Percentiles rank a stretch among this genome's conserved stretches.
These are phyloP conservation scores for Yamadazyma olivae DNA, from an alignment of 805 yeast genomes.

Conservation along the genomic window DNA sequence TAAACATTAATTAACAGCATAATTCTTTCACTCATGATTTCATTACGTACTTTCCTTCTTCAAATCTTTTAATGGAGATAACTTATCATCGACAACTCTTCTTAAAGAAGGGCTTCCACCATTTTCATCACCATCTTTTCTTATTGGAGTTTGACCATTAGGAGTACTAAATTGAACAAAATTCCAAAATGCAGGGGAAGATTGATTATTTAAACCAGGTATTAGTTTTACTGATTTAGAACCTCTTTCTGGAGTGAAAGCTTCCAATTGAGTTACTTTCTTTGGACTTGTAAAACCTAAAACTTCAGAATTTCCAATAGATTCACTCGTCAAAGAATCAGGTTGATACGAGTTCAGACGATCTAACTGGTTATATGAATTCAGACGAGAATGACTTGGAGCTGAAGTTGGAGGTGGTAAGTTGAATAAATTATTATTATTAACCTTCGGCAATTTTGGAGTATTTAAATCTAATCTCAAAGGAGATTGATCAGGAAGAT, in stretches of 20 bases:
- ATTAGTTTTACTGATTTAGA: slow-evolving; percentile 25
- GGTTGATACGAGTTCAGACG: slow-evolving; percentile 10
- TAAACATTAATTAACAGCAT: background rate
- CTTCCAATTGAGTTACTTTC: slow-evolving; percentile 39
- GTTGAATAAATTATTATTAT: slow-evolving; percentile 18
- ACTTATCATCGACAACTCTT: slow-evolving; percentile 16
- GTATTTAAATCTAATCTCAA: slow-evolving; percentile 17
- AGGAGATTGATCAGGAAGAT: slow-evolving; percentile 27
- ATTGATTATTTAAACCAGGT: slow-evolving; percentile 41
- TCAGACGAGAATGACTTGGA: slow-evolving; percentile 26
- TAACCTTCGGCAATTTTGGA: slow-evolving; percentile 31
- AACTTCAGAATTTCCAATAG: slow-evolving; percentile 26
- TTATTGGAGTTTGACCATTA: slow-evolving; percentile 40
- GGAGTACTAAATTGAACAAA: slow-evolving; percentile 71
- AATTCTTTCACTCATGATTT: background rate
- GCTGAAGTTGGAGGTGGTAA: slow-evolving; percentile 27
- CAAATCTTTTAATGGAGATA: slow-evolving; percentile 3
- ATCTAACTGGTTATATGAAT: slow-evolving; percentile 21
- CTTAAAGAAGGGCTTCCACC: slow-evolving; percentile 41
- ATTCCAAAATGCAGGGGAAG: slow-evolving; percentile 93
- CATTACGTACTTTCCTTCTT: slow-evolving; percentile 5
- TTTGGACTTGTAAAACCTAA: slow-evolving; percentile 42
- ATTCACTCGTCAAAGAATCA: slow-evolving; percentile 7
- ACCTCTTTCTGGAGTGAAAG: slow-evolving; percentile 45
- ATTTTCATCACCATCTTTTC: slow-evolving; percentile 37